Base-by-base conservation (phyloP, 805 yeast genomes). In the Kluyveromyces starmeri region DNA sequence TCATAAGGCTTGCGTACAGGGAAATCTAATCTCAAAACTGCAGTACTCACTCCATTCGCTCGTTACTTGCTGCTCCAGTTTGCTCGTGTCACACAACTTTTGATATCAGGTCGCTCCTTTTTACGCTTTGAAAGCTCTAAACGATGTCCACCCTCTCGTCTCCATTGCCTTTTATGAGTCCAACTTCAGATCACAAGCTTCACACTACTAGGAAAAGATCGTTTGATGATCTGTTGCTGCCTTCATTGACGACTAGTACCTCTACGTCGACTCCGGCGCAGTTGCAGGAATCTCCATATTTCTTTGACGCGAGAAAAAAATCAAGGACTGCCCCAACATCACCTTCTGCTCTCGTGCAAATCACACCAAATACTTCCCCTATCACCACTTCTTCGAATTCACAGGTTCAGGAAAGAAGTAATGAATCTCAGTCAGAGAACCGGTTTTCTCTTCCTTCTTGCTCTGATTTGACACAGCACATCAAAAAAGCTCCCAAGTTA, bases 291-390 rank as follows among this genome's bases (percentile, higher is more conserved):
- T 27, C 29, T n/a, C 29, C 42, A 13, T 35, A 35, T 27, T 23
- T 32, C 7, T 28, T 35, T 19, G 24, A 32, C 9, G 24, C 31
- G 9, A 37, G 42, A n/a, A 43, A 42, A 22, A 50, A 50, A 35
- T 44, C 54, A 21, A 45, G 40, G 16, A 54, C 61, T 8, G 61
- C 58, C 3, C 61, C 61, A 14, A 52, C 56, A 6, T 53, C 59
- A 7, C 55, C 59, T 14, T 14, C 32, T 17, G 39, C 37, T 17
- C 32, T 24, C 25, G 24, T 17, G 34, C 31, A 16, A 35, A 15
- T 42, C 14, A 53, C 56, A 5, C 59, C 59, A 11, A 40, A 35
- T 7, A 38, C 49, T 12, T 51, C 58, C 6, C 58, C 37, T 12
- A 14, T 22, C 10, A 12, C 25, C 19, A 5, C 26, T 6, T 28